A percentile compares a stretch with the other conserved stretches of the same genome.
These are phyloP conservation scores for Biscogniauxia mediterranea DNA, from an alignment of 2,329 filamentous ascomycete genomes.

Conservation along the genomic window DNA sequence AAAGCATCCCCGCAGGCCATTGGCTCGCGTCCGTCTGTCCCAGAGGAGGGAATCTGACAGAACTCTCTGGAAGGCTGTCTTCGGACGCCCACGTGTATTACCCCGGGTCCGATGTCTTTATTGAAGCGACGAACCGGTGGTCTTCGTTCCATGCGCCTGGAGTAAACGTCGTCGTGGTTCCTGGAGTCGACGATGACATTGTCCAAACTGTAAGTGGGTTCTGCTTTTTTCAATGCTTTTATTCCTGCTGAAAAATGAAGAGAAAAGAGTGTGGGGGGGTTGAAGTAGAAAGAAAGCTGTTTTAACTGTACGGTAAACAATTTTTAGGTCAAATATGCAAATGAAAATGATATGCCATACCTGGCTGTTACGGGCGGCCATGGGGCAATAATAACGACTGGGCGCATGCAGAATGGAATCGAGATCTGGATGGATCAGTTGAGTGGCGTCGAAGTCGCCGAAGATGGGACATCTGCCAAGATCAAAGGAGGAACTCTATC, in stretches of 20 bases:
- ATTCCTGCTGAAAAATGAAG: no score
- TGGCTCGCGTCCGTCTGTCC: constrained; percentile 15
- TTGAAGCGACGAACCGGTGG: constrained; percentile 41
- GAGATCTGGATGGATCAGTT: constrained; percentile 39
- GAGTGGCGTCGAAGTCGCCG: constrained; percentile 33
- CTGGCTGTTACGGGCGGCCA: constrained; percentile 40
- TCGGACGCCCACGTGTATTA: constrained; percentile 39
- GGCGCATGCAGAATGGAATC: constrained; percentile 39
- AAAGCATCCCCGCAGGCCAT: constrained; percentile 11
- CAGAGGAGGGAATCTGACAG: constrained; percentile 11
- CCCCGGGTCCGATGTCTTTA: constrained; percentile 41
- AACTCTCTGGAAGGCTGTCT: constrained; percentile 37
- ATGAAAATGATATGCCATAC: constrained; percentile 36
- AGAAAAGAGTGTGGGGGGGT: no score
- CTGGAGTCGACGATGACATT: constrained; percentile 48
- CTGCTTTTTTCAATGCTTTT: no score
- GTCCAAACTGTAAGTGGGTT: constrained; percentile 39
- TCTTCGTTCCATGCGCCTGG: constrained; percentile 42
- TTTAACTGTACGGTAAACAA: no score
- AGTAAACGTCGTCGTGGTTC: constrained; percentile 46
- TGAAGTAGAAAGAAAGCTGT: constrained; percentile 11
- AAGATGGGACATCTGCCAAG: constrained; percentile 35
- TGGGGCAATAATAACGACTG: constrained; percentile 38
- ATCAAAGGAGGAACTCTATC: constrained; percentile 40
- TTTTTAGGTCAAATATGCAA: constrained; percentile 38